Evolutionary conservation across 2,329 filamentous ascomycete species (phyloP).

Genomic region (Aureobasidium subglaciale): DNA sequence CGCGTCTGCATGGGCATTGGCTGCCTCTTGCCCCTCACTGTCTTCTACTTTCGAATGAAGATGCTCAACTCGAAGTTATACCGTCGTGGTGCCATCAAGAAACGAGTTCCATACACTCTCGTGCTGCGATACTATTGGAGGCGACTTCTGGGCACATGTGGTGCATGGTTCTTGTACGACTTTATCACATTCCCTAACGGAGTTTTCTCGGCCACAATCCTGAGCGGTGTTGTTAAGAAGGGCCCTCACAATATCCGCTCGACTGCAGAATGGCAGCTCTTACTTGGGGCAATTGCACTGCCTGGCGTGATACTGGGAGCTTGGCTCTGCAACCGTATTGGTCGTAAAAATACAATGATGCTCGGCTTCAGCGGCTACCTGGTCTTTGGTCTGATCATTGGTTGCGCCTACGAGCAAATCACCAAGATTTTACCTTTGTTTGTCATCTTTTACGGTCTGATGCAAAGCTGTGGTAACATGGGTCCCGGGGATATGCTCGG

Average conservation of each 20-base stretch:
- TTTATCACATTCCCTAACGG: constrained; percentile 44
- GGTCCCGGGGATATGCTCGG: constrained; percentile 48
- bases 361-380: constrained; percentile 43
- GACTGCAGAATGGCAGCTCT: constrained; percentile 36
- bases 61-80: constrained; percentile 48
- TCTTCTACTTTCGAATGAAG: constrained; percentile 51
- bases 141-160: constrained; percentile 45
- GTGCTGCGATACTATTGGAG: constrained; percentile 50
- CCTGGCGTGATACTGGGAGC: constrained; percentile 47
- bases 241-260: background rate
- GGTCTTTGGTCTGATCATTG: constrained; percentile 47
- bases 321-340: constrained; percentile 41
- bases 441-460: constrained; percentile 47
- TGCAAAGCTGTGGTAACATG: constrained; percentile 44
- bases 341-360: constrained; percentile 46
- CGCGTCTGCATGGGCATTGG: constrained; percentile 45
- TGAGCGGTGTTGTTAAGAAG: constrained; percentile 23
- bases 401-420: constrained; percentile 42
- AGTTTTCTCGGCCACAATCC: constrained; percentile 41
- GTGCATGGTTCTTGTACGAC: constrained; percentile 51
- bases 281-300: constrained; percentile 39
- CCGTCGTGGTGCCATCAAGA: constrained; percentile 48
- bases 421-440: constrained; percentile 43
- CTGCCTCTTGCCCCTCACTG: constrained; percentile 43
- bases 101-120: constrained; percentile 43